Evolutionary conservation across 495 filamentous ascomycete species (phyloP), one percentile per base, ranked within the genome.

Genomic region (Acidiella bohemica): DNA sequence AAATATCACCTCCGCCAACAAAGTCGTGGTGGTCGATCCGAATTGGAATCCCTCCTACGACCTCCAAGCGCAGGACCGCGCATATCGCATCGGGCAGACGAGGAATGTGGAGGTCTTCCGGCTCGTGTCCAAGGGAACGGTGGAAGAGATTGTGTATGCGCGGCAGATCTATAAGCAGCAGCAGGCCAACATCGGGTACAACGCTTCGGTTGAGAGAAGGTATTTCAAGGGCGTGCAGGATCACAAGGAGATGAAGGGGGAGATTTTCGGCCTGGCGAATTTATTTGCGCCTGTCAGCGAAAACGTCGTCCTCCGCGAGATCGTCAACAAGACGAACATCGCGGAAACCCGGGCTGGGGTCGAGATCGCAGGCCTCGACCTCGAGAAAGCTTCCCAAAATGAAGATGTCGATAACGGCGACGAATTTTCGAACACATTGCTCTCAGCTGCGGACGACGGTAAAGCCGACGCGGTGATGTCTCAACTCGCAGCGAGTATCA

Each of bases 141-240:
- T 97, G 40, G 90, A 97, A 53, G 90, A 97, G 59, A 93, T 94
- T 45, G 83, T 94, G 24, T 97, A 97, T 52, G 90, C 90, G 0
- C 72, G 90, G 8, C 90, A 97, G 53, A 93, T 97, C 41, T 97
- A 96, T 65, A 97, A 97, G 56, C 90, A 97, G 54, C 90, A 97
- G 53, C 90, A 96, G 56, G 90, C 90, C 2, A 95, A 93, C 51
- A 97, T 97, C 36, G 90, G 84, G 1, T 97, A 97, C 58, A 93
- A 79, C 23, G 90, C 90, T 6, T 86, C 79, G 29, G 80, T 75
- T 21, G 90, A 97, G 58, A 79, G 90, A 1, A 73, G 90, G 7
- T 97, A 97, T 60, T 97, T 97, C 66, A 85, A 81, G 51, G 90
- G 90, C 27, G 84, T 97, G 0, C 84, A 92, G 58, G 81, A 88